Percentiles rank a stretch among this genome's conserved stretches.
Evolutionary conservation across 352 stramenopile species (phyloP).

Genomic region (Globisporangium paddicum): DNA sequence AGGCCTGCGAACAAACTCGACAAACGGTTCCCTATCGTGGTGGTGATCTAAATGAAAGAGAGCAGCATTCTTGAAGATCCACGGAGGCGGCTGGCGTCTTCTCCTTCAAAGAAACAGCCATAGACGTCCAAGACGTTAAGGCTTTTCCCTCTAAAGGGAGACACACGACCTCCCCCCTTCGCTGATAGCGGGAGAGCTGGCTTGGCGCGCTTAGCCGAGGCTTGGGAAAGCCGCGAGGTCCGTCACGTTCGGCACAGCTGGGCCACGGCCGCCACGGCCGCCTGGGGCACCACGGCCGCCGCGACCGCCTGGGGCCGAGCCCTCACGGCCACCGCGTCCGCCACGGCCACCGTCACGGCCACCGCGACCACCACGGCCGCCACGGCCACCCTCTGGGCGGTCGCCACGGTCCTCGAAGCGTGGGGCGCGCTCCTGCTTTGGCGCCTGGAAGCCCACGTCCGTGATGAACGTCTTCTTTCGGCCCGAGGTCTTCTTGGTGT

Average conservation of each 20-base stretch:
- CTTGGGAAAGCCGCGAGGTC: constrained; percentile 85
- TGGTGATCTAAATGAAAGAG: constrained; percentile 51
- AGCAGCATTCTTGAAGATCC: constrained; percentile 20
- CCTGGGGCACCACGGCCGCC: constrained; percentile 35
- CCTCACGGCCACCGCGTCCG: constrained; percentile 24
- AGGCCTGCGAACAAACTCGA: constrained; percentile 31
- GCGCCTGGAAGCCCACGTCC: constrained; percentile 77
- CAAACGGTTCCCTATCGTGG: constrained; percentile 59
- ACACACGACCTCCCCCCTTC: background rate
- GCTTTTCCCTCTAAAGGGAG: background rate
- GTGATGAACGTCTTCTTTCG: constrained; percentile 92
- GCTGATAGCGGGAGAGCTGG: background rate
- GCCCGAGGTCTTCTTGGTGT: constrained; percentile 93
- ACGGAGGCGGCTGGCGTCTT: background rate
- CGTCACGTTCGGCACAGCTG: constrained; percentile 57
- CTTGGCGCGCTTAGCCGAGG: constrained; percentile 54
- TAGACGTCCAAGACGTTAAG: background rate
- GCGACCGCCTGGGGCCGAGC: constrained; percentile 23
- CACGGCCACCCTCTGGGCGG: constrained; percentile 38
- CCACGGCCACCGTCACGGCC: constrained; percentile 39
- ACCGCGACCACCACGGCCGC: constrained; percentile 41
- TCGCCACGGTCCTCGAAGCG: constrained; percentile 57
- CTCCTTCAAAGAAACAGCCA: background rate
- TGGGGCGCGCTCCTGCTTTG: constrained; percentile 51
- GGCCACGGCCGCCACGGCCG: constrained; percentile 28